Evolutionary conservation across 306 rosid genomes (phyloP).

Genomic region (Clitoria ternatea): DNA sequence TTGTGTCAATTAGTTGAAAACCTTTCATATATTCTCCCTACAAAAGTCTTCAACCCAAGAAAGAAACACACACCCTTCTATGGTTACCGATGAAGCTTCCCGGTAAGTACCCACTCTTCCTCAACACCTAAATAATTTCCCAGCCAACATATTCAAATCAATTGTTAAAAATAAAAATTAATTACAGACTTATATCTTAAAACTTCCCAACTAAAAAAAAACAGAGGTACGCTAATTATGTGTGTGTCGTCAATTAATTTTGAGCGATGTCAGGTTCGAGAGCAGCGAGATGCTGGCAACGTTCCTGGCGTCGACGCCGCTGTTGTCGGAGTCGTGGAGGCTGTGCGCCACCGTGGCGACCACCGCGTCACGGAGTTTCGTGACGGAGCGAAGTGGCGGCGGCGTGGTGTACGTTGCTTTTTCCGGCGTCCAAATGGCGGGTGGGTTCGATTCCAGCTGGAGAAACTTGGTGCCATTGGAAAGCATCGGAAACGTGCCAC

Average conservation of each 20-base stretch:
- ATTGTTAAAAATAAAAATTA: neutral
- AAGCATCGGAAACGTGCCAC: slow-evolving; percentile 22
- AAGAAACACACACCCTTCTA: neutral
- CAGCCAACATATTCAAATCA: neutral
- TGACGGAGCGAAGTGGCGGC: slow-evolving; percentile 33
- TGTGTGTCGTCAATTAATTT: neutral
- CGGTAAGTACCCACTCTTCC: slow-evolving; percentile 36
- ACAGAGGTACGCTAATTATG: neutral
- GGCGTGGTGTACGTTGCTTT: slow-evolving; percentile 49
- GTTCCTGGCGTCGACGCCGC: slow-evolving; percentile 58
- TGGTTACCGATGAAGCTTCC: slow-evolving; percentile 33
- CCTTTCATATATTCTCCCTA: neutral
- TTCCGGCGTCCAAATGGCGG: slow-evolving; percentile 39
- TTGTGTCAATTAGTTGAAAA: neutral
- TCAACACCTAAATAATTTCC: neutral
- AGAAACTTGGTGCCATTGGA: slow-evolving; percentile 39
- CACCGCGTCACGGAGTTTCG: slow-evolving; percentile 30
- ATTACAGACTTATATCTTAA: neutral
- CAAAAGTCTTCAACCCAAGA: neutral
- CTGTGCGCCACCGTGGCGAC: slow-evolving; percentile 49
- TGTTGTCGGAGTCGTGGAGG: slow-evolving; percentile 67
- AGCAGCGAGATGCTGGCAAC: slow-evolving; percentile 57
- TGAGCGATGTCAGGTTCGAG: slow-evolving; percentile 44
- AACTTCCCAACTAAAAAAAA: neutral
- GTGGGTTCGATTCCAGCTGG: neutral